These are phyloP conservation scores for Scopulariopsis brevicaulis DNA, from an alignment of 2,329 filamentous ascomycete species.

Conservation along the genomic window DNA sequence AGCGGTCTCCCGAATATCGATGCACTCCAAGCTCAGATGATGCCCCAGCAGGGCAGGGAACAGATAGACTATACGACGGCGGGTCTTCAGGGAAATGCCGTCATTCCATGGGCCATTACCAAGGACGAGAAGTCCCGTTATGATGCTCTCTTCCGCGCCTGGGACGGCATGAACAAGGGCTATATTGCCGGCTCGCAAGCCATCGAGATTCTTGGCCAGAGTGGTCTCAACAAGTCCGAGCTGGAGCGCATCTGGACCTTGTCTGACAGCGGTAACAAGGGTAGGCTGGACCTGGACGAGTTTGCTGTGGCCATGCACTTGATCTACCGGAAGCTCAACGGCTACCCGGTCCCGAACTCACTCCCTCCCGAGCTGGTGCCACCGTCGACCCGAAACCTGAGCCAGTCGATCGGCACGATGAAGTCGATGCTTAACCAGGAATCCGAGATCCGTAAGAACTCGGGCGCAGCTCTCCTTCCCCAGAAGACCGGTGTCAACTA, in stretches of 20 bases:
- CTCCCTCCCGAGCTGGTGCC: constrained; percentile 88
- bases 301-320: constrained; percentile 98
- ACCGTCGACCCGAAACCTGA: constrained; percentile 87
- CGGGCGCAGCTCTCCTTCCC: constrained; percentile 80
- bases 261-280: constrained; percentile 87
- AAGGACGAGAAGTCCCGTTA: constrained; percentile 98
- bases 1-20: constrained; percentile 90
- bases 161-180: constrained; percentile 90
- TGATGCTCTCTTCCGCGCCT: constrained; percentile 86
- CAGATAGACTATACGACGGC: constrained; percentile 70
- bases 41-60: constrained; percentile 92
- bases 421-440: constrained; percentile 84
- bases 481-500: constrained; percentile 98
- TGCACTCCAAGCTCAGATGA: constrained; percentile 84
- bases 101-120: constrained; percentile 95
- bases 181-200: constrained; percentile 87
- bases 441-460: constrained; percentile 79
- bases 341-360: constrained; percentile 79
- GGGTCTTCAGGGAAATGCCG: constrained; percentile 84
- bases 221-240: constrained; percentile 81
- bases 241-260: constrained; percentile 92
- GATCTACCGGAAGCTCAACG: constrained; percentile 94
- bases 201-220: constrained; percentile 95
- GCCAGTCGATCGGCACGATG: constrained; percentile 83
- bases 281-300: constrained; percentile 87